Conservation (phyloP, 768 basidiomycete species). For the Amanita thiersii region DNA sequence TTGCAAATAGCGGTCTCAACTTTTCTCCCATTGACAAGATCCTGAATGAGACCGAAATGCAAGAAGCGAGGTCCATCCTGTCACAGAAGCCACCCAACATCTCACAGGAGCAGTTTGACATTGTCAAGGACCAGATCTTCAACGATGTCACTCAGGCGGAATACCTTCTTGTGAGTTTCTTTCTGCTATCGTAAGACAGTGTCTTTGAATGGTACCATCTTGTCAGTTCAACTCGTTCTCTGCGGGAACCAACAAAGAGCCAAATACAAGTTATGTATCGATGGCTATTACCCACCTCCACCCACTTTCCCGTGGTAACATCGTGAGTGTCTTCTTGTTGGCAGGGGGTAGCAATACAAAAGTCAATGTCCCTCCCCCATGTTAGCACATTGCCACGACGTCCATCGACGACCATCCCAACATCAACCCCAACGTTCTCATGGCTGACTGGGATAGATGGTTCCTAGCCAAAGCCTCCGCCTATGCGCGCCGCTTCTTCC, state of each 20-base stretch:
- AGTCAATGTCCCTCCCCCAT: not conserved
- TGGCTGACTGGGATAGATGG: constrained; percentile 25
- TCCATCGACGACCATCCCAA: constrained; percentile 20
- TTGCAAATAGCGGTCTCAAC: constrained; percentile 20
- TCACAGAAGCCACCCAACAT: constrained; percentile 19
- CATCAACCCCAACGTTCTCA: constrained; percentile 21
- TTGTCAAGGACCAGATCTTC: constrained; percentile 20
- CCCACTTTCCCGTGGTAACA: constrained; percentile 37
- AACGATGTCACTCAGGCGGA: constrained; percentile 21
- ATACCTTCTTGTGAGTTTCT: constrained; percentile 18
- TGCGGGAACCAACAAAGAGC: constrained; percentile 16
- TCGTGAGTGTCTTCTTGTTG: constrained; percentile 14
- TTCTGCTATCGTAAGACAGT: not conserved
- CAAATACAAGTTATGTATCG: constrained; percentile 26
- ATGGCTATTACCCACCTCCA: constrained; percentile 28
- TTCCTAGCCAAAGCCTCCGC: constrained; percentile 22
- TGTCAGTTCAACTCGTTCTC: constrained; percentile 25
- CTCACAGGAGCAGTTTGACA: constrained; percentile 18
- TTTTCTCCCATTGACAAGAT: constrained; percentile 20
- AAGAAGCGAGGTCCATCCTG: constrained; percentile 16
- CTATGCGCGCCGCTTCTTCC: constrained; percentile 22
- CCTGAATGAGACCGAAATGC: constrained; percentile 16
- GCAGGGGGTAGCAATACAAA: not conserved
- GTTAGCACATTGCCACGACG: constrained; percentile 16
- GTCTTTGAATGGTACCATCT: not conserved